phyloP scores from a whole-genome alignment of 2,329 filamentous ascomycete genomes.

The Alternaria gaisen region DNA sequence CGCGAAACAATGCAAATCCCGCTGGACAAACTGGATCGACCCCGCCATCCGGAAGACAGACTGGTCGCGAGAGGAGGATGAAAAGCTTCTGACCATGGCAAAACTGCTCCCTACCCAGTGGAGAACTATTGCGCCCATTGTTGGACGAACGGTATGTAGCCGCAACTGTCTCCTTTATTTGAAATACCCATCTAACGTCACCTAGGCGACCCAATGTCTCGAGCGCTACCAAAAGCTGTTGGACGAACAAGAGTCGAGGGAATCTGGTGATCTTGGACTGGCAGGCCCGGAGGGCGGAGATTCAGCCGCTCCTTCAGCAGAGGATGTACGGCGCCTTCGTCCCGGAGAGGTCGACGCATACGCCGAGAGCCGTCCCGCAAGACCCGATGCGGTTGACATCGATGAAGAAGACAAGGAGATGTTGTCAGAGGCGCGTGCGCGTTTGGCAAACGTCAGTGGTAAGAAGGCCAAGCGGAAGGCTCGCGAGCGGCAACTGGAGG shows the following conservation, averaged over 20 bases:
- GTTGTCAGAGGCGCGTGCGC: slow-evolving; percentile 95
- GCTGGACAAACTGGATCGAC: slow-evolving; percentile 98
- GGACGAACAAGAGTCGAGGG: slow-evolving; percentile 92
- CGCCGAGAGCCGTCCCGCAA: slow-evolving; percentile 92
- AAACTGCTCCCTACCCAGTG: slow-evolving; percentile 99
- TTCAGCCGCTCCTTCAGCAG: slow-evolving; percentile 84
- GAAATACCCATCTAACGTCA: background rate
- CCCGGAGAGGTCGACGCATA: slow-evolving; percentile 98
- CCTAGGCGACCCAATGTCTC: slow-evolving; percentile 84
- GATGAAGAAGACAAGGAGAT: slow-evolving; percentile 99
- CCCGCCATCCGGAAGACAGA: slow-evolving; percentile 98
- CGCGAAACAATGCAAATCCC: slow-evolving; percentile 97
- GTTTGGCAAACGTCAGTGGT: slow-evolving; percentile 95
- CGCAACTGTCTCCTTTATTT: background rate
- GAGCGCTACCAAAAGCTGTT: slow-evolving; percentile 96
- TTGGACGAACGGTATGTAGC: slow-evolving; percentile 75
- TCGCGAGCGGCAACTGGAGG: slow-evolving; percentile 91
- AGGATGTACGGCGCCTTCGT: slow-evolving; percentile 86
- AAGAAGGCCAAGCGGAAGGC: slow-evolving; percentile 99
- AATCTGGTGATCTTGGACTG: slow-evolving; percentile 81
- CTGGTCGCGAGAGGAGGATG: slow-evolving; percentile 98
- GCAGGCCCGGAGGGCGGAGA: slow-evolving; percentile 88
- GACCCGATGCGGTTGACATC: slow-evolving; percentile 95
- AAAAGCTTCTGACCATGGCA: slow-evolving; percentile 93
- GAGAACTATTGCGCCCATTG: slow-evolving; percentile 96